A percentile compares a stretch with the other conserved stretches of the same genome.
phyloP scores from a whole-genome alignment of 495 filamentous ascomycete genomes.

The Pseudevernia furfuracea region DNA sequence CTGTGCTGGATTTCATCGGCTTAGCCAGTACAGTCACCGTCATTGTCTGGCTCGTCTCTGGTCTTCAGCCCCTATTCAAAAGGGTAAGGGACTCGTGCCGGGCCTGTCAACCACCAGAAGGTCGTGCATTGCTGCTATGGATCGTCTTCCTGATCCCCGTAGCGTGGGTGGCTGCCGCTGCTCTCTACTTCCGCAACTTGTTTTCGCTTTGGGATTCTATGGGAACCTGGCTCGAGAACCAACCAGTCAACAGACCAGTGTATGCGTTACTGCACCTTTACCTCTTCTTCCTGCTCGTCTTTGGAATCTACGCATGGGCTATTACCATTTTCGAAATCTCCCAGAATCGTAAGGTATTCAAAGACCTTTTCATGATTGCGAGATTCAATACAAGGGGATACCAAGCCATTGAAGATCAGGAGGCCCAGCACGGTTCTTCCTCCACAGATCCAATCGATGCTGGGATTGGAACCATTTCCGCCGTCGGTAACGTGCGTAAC shows the following conservation, averaged over 20 bases:
- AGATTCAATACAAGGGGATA: neutral
- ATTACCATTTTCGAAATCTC: neutral
- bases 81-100: conserved; percentile 1
- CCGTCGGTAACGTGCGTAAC: neutral
- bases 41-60: neutral
- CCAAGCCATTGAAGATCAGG: neutral
- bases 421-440: neutral
- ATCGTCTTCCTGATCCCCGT: neutral
- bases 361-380: conserved; percentile 3
- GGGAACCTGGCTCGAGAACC: neutral
- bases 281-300: conserved; percentile 1
- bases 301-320: neutral
- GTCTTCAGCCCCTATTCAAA: neutral
- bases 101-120: neutral
- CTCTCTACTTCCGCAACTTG: neutral
- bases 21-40: neutral
- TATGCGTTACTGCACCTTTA: neutral
- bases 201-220: neutral
- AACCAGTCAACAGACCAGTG: neutral
- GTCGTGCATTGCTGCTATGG: conserved; percentile 6
- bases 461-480: neutral
- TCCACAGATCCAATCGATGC: neutral
- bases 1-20: neutral
- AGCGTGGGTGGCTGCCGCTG: neutral
- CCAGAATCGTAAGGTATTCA: neutral